A percentile compares a stretch with the other conserved stretches of the same genome.
Conservation (phyloP, 495 filamentous ascomycete species). For the Lepidopterella palustris region DNA sequence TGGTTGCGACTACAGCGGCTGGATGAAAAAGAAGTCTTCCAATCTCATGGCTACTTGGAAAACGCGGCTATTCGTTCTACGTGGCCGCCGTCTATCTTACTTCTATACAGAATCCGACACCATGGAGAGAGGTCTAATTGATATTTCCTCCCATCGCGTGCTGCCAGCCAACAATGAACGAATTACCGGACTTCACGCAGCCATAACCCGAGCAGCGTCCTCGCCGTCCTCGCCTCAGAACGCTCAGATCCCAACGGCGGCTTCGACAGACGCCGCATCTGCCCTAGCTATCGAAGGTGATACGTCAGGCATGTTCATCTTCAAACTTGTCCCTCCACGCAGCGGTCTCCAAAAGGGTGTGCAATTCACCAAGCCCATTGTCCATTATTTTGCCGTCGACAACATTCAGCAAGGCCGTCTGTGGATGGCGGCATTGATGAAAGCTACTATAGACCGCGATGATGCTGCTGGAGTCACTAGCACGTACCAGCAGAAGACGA, state of each 20-base stretch:
- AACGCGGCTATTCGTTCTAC: conserved; percentile 83
- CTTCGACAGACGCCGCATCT: conserved; percentile 28
- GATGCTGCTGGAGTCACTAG: conserved; percentile 68
- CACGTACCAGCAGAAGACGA: conserved; percentile 93
- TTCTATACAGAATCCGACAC: conserved; percentile 91
- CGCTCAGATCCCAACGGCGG: conserved; percentile 51
- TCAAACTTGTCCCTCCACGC: conserved; percentile 93
- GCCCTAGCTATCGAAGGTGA: conserved; percentile 30
- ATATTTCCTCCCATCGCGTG: conserved; percentile 94
- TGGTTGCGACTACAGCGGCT: conserved; percentile 87
- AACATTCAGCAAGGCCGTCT: conserved; percentile 78
- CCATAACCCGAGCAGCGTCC: conserved; percentile 77
- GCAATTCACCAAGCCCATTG: conserved; percentile 92
- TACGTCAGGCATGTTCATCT: conserved; percentile 69
- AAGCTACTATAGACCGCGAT: conserved; percentile 96
- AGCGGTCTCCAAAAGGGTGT: conserved; percentile 82
- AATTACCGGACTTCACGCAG: conserved; percentile 82
- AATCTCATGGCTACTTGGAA: conserved; percentile 98
- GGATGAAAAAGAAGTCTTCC: conserved; percentile 99
- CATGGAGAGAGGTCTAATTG: conserved; percentile 90
- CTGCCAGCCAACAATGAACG: conserved; percentile 90
- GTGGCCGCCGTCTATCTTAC: conserved; percentile 85
- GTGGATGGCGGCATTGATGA: conserved; percentile 99
- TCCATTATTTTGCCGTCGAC: conserved; percentile 96
- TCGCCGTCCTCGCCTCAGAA: conserved; percentile 67